Conservation (phyloP, 75 land plant species). For the Picea glauca region DNA sequence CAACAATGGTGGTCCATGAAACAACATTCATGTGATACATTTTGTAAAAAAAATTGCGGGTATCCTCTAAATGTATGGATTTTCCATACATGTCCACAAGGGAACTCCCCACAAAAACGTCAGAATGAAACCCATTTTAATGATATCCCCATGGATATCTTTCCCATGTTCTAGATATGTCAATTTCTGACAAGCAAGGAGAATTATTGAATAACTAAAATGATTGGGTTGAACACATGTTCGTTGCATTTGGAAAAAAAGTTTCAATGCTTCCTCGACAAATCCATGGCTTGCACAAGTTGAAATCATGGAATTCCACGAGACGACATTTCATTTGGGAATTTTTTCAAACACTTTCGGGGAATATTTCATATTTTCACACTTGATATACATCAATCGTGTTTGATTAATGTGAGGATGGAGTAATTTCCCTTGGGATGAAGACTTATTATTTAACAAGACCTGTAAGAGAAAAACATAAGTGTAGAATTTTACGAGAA, state of each 20-base stretch:
- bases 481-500: not conserved
- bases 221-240: too few species aligned
- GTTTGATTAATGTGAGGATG: not conserved
- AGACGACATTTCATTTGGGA: too few species aligned
- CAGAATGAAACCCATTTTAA: not conserved
- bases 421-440: not conserved
- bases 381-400: slow-evolving; percentile 26
- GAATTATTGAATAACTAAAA: too few species aligned
- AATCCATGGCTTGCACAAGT: slow-evolving; percentile 23
- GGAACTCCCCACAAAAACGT: too few species aligned
- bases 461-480: not conserved
- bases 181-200: not conserved
- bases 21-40: not conserved
- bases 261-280: too few species aligned
- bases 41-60: not conserved
- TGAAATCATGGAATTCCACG: slow-evolving; percentile 22
- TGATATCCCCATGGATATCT: not conserved
- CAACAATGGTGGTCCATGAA: slow-evolving; percentile 7
- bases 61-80: not conserved
- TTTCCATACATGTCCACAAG: not conserved
- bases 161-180: not conserved
- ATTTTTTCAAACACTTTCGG: slow-evolving; percentile 32
- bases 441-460: not conserved
- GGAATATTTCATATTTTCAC: slow-evolving; percentile 20
- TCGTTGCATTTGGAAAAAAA: too few species aligned